These are phyloP conservation scores for Ogataea thermomethanolica DNA, from an alignment of 805 yeast species.

Conservation along the genomic window DNA sequence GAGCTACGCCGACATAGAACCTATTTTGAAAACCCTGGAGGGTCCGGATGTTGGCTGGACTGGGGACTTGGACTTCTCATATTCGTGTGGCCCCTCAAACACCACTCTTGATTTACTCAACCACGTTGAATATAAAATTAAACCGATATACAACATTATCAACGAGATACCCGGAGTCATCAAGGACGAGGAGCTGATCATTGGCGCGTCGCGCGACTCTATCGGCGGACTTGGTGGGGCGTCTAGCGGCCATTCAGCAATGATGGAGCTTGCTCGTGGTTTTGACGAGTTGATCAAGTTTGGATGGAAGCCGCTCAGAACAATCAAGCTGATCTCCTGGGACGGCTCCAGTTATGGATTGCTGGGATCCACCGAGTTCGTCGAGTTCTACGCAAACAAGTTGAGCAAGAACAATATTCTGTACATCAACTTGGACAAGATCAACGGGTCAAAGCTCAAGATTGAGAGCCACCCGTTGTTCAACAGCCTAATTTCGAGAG, in stretches of 20 bases:
- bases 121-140: slow-evolving; percentile 39
- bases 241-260: slow-evolving; percentile 45
- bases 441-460: slow-evolving; percentile 47
- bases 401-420: slow-evolving; percentile 44
- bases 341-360: slow-evolving; percentile 48
- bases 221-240: slow-evolving; percentile 51
- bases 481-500: slow-evolving; percentile 40
- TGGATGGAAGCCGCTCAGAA: slow-evolving; percentile 45
- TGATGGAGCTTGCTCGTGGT: slow-evolving; percentile 53
- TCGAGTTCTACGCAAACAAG: slow-evolving; percentile 42
- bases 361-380: slow-evolving; percentile 55
- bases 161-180: slow-evolving; percentile 56
- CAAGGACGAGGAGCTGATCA: slow-evolving; percentile 47
- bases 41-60: slow-evolving; percentile 38
- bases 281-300: slow-evolving; percentile 39
- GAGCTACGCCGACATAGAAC: slow-evolving; percentile 40
- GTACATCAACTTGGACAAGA: slow-evolving; percentile 52
- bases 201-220: slow-evolving; percentile 56
- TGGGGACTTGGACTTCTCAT: slow-evolving; percentile 43
- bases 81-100: slow-evolving; percentile 45
- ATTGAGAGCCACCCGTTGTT: slow-evolving; percentile 58
- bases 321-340: slow-evolving; percentile 39
- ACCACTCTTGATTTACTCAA: slow-evolving; percentile 38
- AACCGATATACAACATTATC: slow-evolving; percentile 46
- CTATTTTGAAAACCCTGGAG: slow-evolving; percentile 38